Evolutionary conservation across 129 eudicot genomes (phyloP).

Genomic region (Flaveria trinervia): DNA sequence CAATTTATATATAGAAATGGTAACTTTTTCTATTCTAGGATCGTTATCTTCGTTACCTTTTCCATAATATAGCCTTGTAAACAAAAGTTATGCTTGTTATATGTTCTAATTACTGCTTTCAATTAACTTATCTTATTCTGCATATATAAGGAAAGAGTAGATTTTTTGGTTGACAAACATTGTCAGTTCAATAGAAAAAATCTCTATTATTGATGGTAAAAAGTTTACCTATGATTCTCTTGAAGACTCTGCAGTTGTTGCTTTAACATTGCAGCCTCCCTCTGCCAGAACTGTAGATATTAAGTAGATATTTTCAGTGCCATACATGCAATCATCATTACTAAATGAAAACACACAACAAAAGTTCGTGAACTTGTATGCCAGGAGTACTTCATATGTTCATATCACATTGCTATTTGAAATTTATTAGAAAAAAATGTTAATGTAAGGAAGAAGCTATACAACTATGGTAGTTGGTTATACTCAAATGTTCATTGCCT

Average conservation of each 20-base stretch:
- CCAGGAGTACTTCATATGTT: slow-evolving; percentile 7
- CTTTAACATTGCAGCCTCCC: slow-evolving; percentile 73
- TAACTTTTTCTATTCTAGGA: slow-evolving; percentile 2
- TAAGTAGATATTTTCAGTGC: slow-evolving; percentile 5
- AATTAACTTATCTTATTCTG: slow-evolving; percentile 10
- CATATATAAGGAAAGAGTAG: not conserved
- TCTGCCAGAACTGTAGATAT: slow-evolving; percentile 70
- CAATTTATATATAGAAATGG: not conserved
- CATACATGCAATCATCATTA: slow-evolving; percentile 3
- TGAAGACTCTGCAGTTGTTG: slow-evolving; percentile 78
- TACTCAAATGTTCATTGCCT: slow-evolving; percentile 10
- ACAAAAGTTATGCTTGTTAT: not conserved
- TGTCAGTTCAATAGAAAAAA: not conserved
- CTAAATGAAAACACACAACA: not conserved
- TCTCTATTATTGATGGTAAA: not conserved
- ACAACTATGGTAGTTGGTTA: not conserved
- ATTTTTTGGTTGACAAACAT: not conserved
- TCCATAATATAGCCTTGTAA: slow-evolving; percentile 1
- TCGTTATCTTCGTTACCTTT: not conserved
- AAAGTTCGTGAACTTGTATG: not conserved
- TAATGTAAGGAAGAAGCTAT: slow-evolving; percentile 4
- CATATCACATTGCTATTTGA: not conserved
- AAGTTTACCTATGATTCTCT: slow-evolving; percentile 65
- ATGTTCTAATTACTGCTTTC: not conserved
- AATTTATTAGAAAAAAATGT: not conserved